A percentile compares a stretch with the other conserved stretches of the same genome.
Conservation (phyloP, 805 yeast genomes). For the Saccharomycopsis guyanensis region DNA sequence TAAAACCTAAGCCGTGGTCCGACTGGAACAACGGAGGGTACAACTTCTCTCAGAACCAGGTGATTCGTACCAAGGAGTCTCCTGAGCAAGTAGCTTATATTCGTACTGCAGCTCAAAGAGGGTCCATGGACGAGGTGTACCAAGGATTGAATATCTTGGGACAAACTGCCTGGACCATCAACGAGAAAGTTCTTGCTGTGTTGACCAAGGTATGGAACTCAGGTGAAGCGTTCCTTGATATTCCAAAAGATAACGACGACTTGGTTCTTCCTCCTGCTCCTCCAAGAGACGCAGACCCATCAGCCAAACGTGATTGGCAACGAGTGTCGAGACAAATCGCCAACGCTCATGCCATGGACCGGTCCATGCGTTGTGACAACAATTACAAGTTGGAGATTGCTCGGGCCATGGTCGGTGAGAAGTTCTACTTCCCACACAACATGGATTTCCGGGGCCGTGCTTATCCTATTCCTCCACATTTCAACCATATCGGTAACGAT, state of each 20-base stretch:
- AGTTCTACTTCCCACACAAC: slow-evolving; percentile 71
- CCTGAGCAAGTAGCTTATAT: slow-evolving; percentile 88
- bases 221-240: slow-evolving; percentile 65
- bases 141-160: slow-evolving; percentile 84
- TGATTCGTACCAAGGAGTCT: slow-evolving; percentile 74
- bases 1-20: slow-evolving; percentile 85
- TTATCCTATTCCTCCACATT: slow-evolving; percentile 72
- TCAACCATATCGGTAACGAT: slow-evolving; percentile 76
- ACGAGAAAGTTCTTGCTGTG: slow-evolving; percentile 57
- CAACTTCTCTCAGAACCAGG: slow-evolving; percentile 48
- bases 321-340: slow-evolving; percentile 48
- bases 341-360: slow-evolving; percentile 54
- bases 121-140: slow-evolving; percentile 58
- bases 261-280: slow-evolving; percentile 52
- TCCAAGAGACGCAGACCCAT: slow-evolving; percentile 61
- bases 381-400: slow-evolving; percentile 95
- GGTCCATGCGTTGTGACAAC: slow-evolving; percentile 88
- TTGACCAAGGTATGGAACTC: slow-evolving; percentile 81
- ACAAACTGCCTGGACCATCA: slow-evolving; percentile 86
- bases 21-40: slow-evolving; percentile 82
- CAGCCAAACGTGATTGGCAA: slow-evolving; percentile 60
- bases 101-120: slow-evolving; percentile 70
- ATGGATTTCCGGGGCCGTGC: slow-evolving; percentile 81
- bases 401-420: slow-evolving; percentile 79
- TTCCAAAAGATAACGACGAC: slow-evolving; percentile 50